Percentiles rank a stretch among this genome's conserved stretches.
phyloP scores from a whole-genome alignment of 139 green algal genomes.

The Tetradesmus obliquus region DNA sequence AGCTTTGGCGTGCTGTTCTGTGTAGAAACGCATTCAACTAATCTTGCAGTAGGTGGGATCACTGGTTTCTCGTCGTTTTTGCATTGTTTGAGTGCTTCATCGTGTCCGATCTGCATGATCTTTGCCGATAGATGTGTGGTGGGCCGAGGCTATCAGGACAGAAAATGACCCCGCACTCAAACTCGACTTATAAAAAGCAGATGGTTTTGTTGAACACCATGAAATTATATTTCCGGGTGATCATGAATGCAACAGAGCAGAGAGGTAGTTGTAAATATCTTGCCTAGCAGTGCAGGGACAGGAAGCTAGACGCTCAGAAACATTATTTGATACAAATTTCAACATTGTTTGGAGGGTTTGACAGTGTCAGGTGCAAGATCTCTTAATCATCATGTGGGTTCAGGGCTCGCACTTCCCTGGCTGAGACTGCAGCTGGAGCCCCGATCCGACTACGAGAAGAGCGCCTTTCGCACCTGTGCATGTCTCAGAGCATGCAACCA shows the following conservation, averaged over 20 bases:
- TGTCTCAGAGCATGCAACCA: conserved; percentile 15
- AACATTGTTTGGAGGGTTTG: not conserved
- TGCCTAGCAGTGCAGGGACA: not conserved
- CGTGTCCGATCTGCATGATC: not conserved
- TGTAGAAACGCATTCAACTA: no score
- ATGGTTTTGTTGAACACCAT: not conserved
- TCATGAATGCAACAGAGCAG: not conserved
- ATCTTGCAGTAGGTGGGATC: not conserved
- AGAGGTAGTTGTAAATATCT: not conserved
- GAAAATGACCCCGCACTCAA: not conserved
- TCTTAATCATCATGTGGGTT: not conserved
- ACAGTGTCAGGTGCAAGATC: not conserved
- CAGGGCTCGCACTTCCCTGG: not conserved
- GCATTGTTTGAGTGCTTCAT: not conserved
- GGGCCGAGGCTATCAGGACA: not conserved
- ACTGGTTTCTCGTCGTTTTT: not conserved
- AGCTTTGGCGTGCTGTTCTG: not conserved
- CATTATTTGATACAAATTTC: not conserved
- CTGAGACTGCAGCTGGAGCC: not conserved
- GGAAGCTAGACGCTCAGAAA: not conserved
- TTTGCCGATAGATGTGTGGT: not conserved
- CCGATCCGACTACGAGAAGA: not conserved
- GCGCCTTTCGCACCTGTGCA: not conserved
- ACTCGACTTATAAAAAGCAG: not conserved
- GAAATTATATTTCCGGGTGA: not conserved